Evolutionary conservation across 306 rosid species (phyloP).

Genomic region (Heteromeles arbutifolia): DNA sequence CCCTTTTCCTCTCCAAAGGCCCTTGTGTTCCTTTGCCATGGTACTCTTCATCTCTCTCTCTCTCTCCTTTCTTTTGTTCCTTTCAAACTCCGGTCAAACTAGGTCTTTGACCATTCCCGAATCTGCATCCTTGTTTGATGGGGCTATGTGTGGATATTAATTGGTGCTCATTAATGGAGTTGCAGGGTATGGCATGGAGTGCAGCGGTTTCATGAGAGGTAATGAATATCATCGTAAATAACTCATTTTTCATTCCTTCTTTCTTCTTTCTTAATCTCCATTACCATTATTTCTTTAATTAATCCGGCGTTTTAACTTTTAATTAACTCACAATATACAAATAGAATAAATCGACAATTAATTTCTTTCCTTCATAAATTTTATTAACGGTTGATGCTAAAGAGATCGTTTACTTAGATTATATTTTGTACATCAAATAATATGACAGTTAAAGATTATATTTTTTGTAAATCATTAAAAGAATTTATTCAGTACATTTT

Average conservation of each 20-base stretch:
- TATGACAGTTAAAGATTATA: too few relatives aligned
- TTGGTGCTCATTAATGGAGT: conserved; percentile 16
- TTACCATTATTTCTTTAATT: neutral
- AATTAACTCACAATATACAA: neutral
- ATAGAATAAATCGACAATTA: neutral
- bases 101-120: neutral
- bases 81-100: too few relatives aligned
- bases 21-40: conserved; percentile 83
- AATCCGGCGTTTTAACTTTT: neutral
- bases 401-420: too few relatives aligned
- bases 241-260: neutral
- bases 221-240: conserved; percentile 29
- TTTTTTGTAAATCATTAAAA: too few relatives aligned
- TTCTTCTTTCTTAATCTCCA: neutral
- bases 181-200: conserved; percentile 96
- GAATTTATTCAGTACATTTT: too few relatives aligned
- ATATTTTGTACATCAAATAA: too few relatives aligned
- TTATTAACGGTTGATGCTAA: too few relatives aligned
- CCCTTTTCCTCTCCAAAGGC: conserved; percentile 64
- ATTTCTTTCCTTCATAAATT: too few relatives aligned
- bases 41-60: conserved; percentile 18
- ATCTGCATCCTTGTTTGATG: neutral
- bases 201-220: conserved; percentile 96
- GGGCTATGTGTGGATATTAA: neutral
- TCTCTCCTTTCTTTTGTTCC: neutral